Conservation (phyloP, 495 filamentous ascomycete genomes). For the Trichocladium antarcticum region DNA sequence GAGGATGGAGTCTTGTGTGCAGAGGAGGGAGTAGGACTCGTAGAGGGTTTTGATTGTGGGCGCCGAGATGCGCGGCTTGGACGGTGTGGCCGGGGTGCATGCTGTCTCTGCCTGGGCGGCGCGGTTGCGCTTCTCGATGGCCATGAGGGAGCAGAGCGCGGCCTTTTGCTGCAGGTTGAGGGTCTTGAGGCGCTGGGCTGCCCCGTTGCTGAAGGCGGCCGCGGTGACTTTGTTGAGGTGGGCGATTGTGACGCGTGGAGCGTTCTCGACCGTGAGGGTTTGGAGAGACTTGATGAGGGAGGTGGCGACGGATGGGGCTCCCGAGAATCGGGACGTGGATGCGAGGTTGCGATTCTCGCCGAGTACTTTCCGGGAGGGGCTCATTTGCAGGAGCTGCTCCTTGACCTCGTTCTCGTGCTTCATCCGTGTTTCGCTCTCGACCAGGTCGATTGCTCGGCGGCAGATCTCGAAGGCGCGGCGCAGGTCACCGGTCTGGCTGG, state of each 20-base stretch:
- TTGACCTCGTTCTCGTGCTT: constrained; percentile 46
- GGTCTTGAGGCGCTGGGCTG: constrained; percentile 66
- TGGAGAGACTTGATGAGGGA: constrained; percentile 42
- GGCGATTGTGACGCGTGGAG: constrained; percentile 76
- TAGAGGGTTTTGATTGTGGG: constrained; percentile 72
- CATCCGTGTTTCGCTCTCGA: constrained; percentile 69
- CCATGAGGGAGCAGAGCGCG: constrained; percentile 74
- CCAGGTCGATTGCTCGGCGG: constrained; percentile 75
- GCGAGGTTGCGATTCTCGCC: constrained; percentile 37
- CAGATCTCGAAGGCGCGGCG: constrained; percentile 93
- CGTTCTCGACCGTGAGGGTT: constrained; percentile 55
- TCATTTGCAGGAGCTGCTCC: constrained; percentile 39
- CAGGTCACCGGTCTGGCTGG: constrained; percentile 84
- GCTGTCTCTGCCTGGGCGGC: constrained; percentile 48
- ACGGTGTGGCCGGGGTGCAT: constrained; percentile 13
- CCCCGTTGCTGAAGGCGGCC: constrained; percentile 73
- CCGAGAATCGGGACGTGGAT: constrained; percentile 30
- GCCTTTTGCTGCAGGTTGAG: constrained; percentile 96
- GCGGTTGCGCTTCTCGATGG: constrained; percentile 58
- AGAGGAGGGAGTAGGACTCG: constrained; percentile 65
- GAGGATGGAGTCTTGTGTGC: constrained; percentile 70
- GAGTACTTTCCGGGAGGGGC: constrained; percentile 33
- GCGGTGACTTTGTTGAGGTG: constrained; percentile 87
- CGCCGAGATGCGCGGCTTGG: constrained; percentile 28
- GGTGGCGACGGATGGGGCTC: constrained; percentile 17